These are phyloP conservation scores for Sphagnum magellanicum DNA, from an alignment of 228 moss, liverwort and hornwort species.

Conservation along the genomic window DNA sequence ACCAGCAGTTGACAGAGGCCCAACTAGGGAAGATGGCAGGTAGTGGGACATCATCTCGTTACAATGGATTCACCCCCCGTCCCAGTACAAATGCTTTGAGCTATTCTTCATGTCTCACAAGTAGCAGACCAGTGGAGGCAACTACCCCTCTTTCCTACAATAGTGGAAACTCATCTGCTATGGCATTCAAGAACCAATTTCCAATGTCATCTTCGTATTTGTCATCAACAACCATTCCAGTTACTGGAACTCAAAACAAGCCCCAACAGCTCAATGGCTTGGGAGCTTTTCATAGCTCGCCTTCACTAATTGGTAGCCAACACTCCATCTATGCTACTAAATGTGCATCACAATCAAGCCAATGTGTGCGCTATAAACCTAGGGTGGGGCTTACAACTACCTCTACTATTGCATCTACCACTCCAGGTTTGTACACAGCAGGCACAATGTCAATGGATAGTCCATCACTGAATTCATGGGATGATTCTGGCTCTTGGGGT, in stretches of 20 bases:
- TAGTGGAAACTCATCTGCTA: conserved; percentile 56
- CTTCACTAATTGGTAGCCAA: conserved; percentile 29
- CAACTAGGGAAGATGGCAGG: conserved; percentile 75
- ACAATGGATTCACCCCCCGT: conserved; percentile 44
- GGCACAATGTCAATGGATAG: conserved; percentile 39
- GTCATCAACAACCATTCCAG: conserved; percentile 37
- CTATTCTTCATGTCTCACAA: conserved; percentile 50
- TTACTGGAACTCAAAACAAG: conserved; percentile 40
- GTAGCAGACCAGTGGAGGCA: conserved; percentile 48
- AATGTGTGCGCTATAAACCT: conserved; percentile 8
- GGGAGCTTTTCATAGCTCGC: conserved; percentile 30
- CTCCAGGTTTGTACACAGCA: conserved; percentile 21
- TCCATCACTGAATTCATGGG: conserved; percentile 57
- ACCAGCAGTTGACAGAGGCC: conserved; percentile 91
- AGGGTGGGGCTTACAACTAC: conserved; percentile 13
- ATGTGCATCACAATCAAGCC: conserved; percentile 55
- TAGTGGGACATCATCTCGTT: conserved; percentile 62
- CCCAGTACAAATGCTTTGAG: conserved; percentile 48
- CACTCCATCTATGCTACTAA: conserved; percentile 7
- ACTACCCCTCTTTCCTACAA: conserved; percentile 67
- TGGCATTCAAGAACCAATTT: conserved; percentile 60
- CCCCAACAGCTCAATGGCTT: conserved; percentile 39
- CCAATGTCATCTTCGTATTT: conserved; percentile 52
- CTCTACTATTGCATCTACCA: conserved; percentile 9
- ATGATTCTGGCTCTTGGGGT: conserved; percentile 85